phyloP scores from a whole-genome alignment of 306 rosid genomes.

The Sicyos edulis region DNA sequence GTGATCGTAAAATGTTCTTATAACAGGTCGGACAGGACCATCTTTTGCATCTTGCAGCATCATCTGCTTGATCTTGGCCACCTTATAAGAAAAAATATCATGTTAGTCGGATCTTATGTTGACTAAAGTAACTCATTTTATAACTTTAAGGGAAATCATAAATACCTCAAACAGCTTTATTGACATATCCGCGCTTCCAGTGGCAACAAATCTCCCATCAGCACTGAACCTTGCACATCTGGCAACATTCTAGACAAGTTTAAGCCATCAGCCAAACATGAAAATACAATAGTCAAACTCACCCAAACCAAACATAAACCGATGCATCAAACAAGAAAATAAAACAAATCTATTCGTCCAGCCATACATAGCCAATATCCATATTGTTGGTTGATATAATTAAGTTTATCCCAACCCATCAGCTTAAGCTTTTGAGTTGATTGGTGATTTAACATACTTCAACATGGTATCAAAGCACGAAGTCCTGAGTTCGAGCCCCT shows the following conservation, averaged over 20 bases:
- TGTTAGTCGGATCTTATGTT: constrained; percentile 19
- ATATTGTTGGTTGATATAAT: no score
- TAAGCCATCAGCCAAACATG: constrained; percentile 35
- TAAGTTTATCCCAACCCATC: no score
- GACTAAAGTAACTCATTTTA: constrained; percentile 10
- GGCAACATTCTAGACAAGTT: constrained; percentile 75
- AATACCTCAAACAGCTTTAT: constrained; percentile 87
- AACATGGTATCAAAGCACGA: no score
- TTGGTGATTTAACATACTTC: no score
- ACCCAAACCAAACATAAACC: neutral
- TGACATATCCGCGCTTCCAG: constrained; percentile 90
- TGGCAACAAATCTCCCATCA: constrained; percentile 81
- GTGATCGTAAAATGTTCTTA: constrained; percentile 81
- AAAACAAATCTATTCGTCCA: neutral
- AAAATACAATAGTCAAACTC: constrained; percentile 2
- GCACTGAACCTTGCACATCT: constrained; percentile 93
- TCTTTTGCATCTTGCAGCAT: constrained; percentile 73
- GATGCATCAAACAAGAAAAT: neutral
- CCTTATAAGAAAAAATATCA: constrained; percentile 40
- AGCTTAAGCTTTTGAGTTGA: no score
- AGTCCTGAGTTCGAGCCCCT: no score
- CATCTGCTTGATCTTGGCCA: constrained; percentile 83
- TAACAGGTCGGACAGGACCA: constrained; percentile 73
- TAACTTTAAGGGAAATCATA: constrained; percentile 12
- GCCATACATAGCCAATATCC: neutral